Evolutionary conservation across 257 asterid genomes (phyloP), one percentile per base, ranked within the genome.

Genomic region (Fraxinus excelsior): DNA sequence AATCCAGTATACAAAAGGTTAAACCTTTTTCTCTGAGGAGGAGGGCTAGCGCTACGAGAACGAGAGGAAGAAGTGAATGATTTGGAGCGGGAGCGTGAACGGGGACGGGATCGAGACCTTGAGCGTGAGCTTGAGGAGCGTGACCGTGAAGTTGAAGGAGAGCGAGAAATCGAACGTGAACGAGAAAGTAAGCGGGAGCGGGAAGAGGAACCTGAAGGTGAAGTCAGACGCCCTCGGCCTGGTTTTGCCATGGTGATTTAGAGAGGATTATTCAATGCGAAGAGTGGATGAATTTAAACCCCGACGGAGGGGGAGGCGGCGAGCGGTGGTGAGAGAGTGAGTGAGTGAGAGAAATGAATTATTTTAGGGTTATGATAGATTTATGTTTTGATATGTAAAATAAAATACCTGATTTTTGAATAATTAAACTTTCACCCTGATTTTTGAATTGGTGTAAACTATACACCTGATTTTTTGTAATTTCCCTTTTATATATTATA

Each of bases 171-270:
- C 68, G 68, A 62, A 62, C 68, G 68, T 18, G 68, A 62, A 8
- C 35, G 68, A 25, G 68, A 62, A 62, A 25, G 19, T 11, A 35
- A 62, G 31, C 46, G 25, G 56, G 82, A 70, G 23, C 75, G 60
- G 19, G 88, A 82, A 70, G 67, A 76, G 1, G 88, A 82, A 21
- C 84, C 84, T 72, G 85, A 84, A 29, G 86, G 84, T 44, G 88
- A 38, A 4, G 80, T 83, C 82, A 86, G 83, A 21, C 87, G 91
- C 69, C 82, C 88, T 60, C 88, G 83, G 80, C 82, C 82, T 78
- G 86, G 86, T 85, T 84, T 87, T 76, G 87, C 86, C 88, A 85
- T 87, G 38, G 49, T 62, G 32, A 62, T 62, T 23, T 34, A 26
- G 19, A 3, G 35, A 26, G 68, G 68, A 62, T 62, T 62, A 10